A percentile compares a stretch with the other conserved stretches of the same genome.
Evolutionary conservation across 441 rosid species (phyloP).

Genomic region (Adansonia gregorii): DNA sequence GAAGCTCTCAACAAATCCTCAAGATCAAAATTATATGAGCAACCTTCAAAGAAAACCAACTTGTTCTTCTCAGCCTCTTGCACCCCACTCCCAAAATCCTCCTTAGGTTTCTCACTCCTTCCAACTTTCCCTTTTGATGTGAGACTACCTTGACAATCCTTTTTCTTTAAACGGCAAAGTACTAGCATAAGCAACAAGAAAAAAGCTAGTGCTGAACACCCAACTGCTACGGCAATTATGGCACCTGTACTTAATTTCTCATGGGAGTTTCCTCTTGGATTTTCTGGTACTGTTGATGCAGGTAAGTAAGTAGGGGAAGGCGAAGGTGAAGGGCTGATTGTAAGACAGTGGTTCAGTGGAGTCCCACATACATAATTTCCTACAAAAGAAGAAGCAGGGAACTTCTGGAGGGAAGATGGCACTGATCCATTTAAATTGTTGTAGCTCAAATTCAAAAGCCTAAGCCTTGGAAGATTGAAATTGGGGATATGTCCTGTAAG

Average conservation of each 20-base stretch:
- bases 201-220: conserved; percentile 57
- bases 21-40: conserved; percentile 68
- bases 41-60: conserved; percentile 75
- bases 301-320: conserved; percentile 48
- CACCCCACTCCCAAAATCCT: conserved; percentile 81
- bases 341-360: conserved; percentile 56
- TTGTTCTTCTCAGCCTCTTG: conserved; percentile 85
- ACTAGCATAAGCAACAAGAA: conserved; percentile 45
- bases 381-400: conserved; percentile 57
- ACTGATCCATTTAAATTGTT: conserved; percentile 67
- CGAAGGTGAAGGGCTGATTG: conserved; percentile 44
- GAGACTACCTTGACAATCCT: conserved; percentile 36
- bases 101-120: conserved; percentile 63
- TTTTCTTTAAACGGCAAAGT: conserved; percentile 61
- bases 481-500: conserved; percentile 63
- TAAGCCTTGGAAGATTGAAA: conserved; percentile 50
- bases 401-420: conserved; percentile 57
- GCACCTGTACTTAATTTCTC: conserved; percentile 55
- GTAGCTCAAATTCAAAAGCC: conserved; percentile 59
- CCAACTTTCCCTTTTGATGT: conserved; percentile 52
- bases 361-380: conserved; percentile 72
- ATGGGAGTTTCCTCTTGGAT: conserved; percentile 38
- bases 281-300: conserved; percentile 35
- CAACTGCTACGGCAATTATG: conserved; percentile 69
- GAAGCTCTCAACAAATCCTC: conserved; percentile 80